Percentiles rank a stretch among this genome's conserved stretches.
phyloP scores from a whole-genome alignment of 1,139 yeast species.

The Debaryomycetaceae sp. region DNA sequence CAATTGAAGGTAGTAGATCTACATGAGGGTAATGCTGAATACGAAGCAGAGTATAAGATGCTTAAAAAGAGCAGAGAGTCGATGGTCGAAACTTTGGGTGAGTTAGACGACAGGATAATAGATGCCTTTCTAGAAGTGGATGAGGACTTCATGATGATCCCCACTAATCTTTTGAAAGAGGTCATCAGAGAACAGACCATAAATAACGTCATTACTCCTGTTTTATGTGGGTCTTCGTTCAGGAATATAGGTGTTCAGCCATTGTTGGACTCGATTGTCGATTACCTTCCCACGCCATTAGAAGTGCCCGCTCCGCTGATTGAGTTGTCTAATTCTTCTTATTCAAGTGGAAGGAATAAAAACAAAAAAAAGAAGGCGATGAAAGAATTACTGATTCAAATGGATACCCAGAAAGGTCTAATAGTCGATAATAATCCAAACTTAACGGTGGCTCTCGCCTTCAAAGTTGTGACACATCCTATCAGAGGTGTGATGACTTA shows the following conservation, averaged over 20 bases:
- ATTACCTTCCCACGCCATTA: constrained; percentile 78
- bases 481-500: constrained; percentile 81
- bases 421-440: constrained; percentile 53
- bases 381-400: constrained; percentile 13
- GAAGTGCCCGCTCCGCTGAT: constrained; percentile 62
- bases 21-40: constrained; percentile 19
- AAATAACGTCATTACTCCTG: constrained; percentile 61
- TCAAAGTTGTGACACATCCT: constrained; percentile 85
- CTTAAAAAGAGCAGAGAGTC: constrained; percentile 63
- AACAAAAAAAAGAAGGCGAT: constrained; percentile 9
- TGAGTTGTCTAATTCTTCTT: constrained; percentile 14
- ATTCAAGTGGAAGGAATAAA: constrained; percentile 9
- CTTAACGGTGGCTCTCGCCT: constrained; percentile 78
- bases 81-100: constrained; percentile 79
- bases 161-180: constrained; percentile 44
- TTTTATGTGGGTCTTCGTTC: constrained; percentile 91
- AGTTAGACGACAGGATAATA: constrained; percentile 70
- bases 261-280: constrained; percentile 73
- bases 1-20: constrained; percentile 49
- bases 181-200: constrained; percentile 68
- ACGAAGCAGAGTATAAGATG: constrained; percentile 43
- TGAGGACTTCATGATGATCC: constrained; percentile 64
- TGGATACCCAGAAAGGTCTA: constrained; percentile 45
- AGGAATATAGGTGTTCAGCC: constrained; percentile 94
- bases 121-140: constrained; percentile 73